Evolutionary conservation across 73 alveolate species (phyloP).

Genomic region (Tetrahymena thermophila): DNA sequence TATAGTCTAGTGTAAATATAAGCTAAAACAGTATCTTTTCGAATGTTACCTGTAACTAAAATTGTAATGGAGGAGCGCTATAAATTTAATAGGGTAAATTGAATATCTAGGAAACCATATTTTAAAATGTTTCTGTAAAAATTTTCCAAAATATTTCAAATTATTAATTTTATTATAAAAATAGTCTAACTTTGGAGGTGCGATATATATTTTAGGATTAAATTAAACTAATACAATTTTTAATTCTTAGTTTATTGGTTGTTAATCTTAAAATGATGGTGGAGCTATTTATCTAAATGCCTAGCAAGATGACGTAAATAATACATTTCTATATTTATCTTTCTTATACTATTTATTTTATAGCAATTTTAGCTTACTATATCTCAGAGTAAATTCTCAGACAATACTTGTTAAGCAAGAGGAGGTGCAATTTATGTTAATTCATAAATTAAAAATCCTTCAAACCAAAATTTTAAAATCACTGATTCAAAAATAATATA

Average conservation of each 20-base stretch:
- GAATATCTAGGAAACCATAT: neutral
- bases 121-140: neutral
- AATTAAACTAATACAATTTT: neutral
- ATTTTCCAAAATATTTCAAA: no score
- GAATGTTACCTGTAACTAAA: neutral
- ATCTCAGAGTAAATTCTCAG: neutral
- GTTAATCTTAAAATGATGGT: neutral
- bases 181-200: neutral
- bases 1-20: neutral
- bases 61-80: neutral
- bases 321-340: no score
- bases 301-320: neutral
- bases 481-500: neutral
- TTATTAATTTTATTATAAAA: neutral
- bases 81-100: neutral
- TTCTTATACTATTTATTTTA: no score
- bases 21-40: neutral
- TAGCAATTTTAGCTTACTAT: neutral
- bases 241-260: neutral
- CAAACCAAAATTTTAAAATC: neutral
- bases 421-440: neutral
- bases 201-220: neutral
- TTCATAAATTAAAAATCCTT: neutral
- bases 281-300: neutral
- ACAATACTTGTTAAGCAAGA: neutral